These are phyloP conservation scores for Stephanodiscus minutulus DNA, from an alignment of 108 stramenopile genomes.

Conservation along the genomic window DNA sequence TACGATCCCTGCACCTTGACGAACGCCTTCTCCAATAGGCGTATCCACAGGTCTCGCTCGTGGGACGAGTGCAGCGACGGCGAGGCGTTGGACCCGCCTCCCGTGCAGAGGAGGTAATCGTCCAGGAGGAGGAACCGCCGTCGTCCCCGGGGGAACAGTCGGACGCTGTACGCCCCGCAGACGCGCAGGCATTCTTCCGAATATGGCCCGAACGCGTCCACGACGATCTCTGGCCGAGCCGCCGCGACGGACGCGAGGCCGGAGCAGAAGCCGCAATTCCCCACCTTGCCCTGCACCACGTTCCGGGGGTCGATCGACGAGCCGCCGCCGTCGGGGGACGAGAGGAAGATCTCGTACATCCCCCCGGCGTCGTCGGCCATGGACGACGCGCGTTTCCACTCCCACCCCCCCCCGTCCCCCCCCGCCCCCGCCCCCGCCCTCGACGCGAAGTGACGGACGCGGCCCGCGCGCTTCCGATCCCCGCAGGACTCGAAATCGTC, in stretches of 20 bases:
- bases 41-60: conserved; percentile 11
- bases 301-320: conserved; percentile 24
- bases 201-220: conserved; percentile 8
- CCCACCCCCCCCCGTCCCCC: conserved; percentile 16
- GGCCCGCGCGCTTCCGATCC: background rate
- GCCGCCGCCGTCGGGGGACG: background rate
- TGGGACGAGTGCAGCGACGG: conserved; percentile 21
- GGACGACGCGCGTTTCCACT: conserved; percentile 12
- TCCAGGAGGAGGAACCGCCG: conserved; percentile 10
- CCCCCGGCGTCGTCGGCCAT: background rate
- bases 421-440: conserved; percentile 9
- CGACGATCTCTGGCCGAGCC: conserved; percentile 1
- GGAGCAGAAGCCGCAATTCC: conserved; percentile 25
- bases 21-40: conserved; percentile 21
- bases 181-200: background rate
- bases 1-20: conserved; percentile 27
- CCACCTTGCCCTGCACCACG: conserved; percentile 23
- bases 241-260: conserved; percentile 14
- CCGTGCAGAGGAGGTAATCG: conserved; percentile 16
- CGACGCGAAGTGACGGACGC: conserved; percentile 10
- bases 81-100: background rate
- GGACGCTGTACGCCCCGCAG: conserved; percentile 11
- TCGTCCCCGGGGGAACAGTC: conserved; percentile 7
- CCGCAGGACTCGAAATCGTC: conserved; percentile 6
- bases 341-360: conserved; percentile 5